Percentiles rank a stretch among this genome's conserved stretches.
phyloP scores from a whole-genome alignment of 306 rosid genomes.

The Acacia confusa region DNA sequence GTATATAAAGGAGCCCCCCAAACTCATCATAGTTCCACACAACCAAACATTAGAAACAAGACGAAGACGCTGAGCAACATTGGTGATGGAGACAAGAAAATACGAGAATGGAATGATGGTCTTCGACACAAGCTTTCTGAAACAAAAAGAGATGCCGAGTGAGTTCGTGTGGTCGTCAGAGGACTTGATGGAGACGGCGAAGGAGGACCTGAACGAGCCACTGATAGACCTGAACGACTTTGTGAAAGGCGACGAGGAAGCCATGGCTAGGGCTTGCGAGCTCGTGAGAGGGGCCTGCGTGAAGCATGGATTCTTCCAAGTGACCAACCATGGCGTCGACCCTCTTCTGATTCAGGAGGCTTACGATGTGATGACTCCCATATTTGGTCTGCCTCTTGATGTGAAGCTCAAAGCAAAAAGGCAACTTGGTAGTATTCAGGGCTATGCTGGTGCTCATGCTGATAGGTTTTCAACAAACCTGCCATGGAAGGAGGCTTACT shows the following conservation, averaged over 20 bases:
- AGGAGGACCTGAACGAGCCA: neutral
- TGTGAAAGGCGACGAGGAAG: neutral
- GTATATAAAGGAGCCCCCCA: neutral
- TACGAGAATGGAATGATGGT: neutral
- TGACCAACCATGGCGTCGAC: neutral
- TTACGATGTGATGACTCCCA: neutral
- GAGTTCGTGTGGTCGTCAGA: neutral
- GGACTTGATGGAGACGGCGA: neutral
- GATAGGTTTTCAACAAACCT: neutral
- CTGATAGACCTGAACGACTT: neutral
- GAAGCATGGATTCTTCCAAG: neutral
- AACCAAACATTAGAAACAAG: neutral
- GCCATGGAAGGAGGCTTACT: neutral
- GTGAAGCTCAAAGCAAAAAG: neutral
- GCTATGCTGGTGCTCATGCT: neutral
- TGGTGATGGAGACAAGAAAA: neutral
- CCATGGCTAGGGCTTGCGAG: conserved; percentile 6
- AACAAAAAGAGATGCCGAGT: neutral
- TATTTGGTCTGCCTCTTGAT: neutral
- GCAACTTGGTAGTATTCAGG: neutral
- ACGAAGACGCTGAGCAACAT: neutral
- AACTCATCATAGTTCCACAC: neutral
- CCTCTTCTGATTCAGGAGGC: neutral
- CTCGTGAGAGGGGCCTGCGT: neutral
- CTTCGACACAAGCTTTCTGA: neutral